Base-by-base conservation (phyloP, 2,329 filamentous ascomycete species). In the Nothophaeocryptopus gaeumannii region DNA sequence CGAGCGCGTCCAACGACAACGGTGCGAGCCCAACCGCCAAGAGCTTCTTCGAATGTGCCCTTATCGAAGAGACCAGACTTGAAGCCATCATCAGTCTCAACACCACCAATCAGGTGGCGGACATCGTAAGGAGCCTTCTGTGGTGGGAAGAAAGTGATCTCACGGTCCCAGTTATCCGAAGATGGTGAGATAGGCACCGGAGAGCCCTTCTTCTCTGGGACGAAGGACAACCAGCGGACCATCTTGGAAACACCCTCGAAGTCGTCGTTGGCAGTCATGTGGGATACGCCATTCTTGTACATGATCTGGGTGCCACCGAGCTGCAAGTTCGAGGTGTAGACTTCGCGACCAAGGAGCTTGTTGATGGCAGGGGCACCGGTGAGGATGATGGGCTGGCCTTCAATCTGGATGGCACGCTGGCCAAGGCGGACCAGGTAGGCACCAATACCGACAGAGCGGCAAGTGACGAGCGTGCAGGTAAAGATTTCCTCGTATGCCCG, bases 291-390 rank as follows among this genome's bases (percentile, higher is more conserved):
- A 71, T 99, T 99, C 77, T 89, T 91, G 83, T 99, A 97, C 93
- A 99, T 99, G 81, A 99, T 99, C 75, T 99, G 93, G n/a, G 93
- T 99, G 63, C 93, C 93, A 84, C 93, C 93, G 59, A 99, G 89
- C 78, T 99, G 93, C 67, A 99, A 76, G 81, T 99, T 99, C 54
- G 93, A 97, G 16, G 93, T 96, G 78, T 99, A 99, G 29, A 99
- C 92, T 74, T 99, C 93, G 62, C 95, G 90, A 66, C 93, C 93
- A 54, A 99, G 84, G 64, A 99, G 80, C 77, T 97, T 99, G 83
- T 99, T 99, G 71, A 99, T 86, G 52, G 93, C 93, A 58, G 89
- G 89, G 41, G 93, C 93, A 81, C 93, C 93, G 64, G 93, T 99
- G 57, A 99, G 83, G 66, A 99, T 99, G 71, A 99, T 99, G 34